Evolutionary conservation across 441 rosid species (phyloP), one percentile per base, ranked within the genome.

Genomic region (Omphalea diandra): DNA sequence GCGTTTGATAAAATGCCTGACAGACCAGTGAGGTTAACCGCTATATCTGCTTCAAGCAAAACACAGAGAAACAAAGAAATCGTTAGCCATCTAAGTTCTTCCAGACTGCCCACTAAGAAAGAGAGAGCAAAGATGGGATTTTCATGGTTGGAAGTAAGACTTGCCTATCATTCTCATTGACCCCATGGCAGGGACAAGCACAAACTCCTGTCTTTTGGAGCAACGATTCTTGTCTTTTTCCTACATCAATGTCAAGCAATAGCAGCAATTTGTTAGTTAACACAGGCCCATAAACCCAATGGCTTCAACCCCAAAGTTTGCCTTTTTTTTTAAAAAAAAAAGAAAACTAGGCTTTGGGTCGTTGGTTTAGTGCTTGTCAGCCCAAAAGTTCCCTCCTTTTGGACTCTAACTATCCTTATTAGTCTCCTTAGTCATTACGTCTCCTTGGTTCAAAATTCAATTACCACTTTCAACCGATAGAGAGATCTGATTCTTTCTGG

Each of bases 21-120:
- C 87, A 65, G 71, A 90, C 98, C 98, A 80, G 98, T 89, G 75
- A 90, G 88, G 90, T 94, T 91, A 36, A 87, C 98, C 3, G 98
- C 97, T n/a, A 94, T 83, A 79, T 94, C 99, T 91, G 97, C 68
- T 77, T 69, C 65, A 8, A 10, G 36, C 32, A 67, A 46, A n/a
- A 59, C 46, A 47, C 12, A 65, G 58, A 12, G 31, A 41, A 17
- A 15, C 15, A 38, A 53, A 10, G 18, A 24, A 24, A 54, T 68
- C 24, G 62, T 20, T 47, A 9, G 74, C 18, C 0, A 59, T 3
- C 44, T 43, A 36, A 68, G 76, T 38, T 52, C 2, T 35, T 3
- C 29, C 24, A 4, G 20, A 29, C 17, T 32, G n/a, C 24, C 9
- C 12, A 5, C 17, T 14, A 20, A 44, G 57, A 2, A 8, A 54